Conservation (phyloP, 2,329 filamentous ascomycete species). For the Aspergillus amoenus region DNA sequence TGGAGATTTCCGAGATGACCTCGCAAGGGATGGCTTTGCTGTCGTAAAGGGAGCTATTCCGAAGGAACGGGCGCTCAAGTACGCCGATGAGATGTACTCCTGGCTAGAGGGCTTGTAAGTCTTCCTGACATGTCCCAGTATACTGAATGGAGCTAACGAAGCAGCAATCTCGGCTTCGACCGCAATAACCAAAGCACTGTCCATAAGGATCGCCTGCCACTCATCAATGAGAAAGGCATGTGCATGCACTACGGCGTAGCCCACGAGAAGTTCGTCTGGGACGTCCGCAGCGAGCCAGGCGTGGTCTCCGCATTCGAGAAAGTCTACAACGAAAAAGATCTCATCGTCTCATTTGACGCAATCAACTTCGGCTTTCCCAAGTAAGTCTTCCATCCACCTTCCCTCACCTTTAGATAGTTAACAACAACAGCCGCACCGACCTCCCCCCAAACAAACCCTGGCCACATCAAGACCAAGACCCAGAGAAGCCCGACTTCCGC, state of each 20-base stretch:
- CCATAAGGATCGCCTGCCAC: slow-evolving; percentile 34
- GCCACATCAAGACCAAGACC: slow-evolving; percentile 51
- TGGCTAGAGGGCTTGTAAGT: slow-evolving; percentile 27
- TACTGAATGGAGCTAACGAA: not conserved
- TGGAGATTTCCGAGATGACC: slow-evolving; percentile 26
- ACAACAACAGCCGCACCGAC: slow-evolving; percentile 1
- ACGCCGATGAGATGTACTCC: slow-evolving; percentile 24
- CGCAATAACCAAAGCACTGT: slow-evolving; percentile 36
- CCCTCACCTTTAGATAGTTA: not conserved
- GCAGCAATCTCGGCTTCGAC: slow-evolving; percentile 36
- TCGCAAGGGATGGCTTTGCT: slow-evolving; percentile 43
- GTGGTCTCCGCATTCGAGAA: slow-evolving; percentile 49
- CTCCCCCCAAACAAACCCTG: slow-evolving; percentile 39
- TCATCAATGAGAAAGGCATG: slow-evolving; percentile 52
- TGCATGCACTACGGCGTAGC: slow-evolving; percentile 48
- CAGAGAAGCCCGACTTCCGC: slow-evolving; percentile 47
- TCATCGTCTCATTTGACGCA: slow-evolving; percentile 53
- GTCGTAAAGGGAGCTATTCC: slow-evolving; percentile 51
- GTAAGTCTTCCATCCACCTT: slow-evolving; percentile 1
- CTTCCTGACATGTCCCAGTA: not conserved
- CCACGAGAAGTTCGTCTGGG: slow-evolving; percentile 53
- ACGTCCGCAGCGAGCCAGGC: slow-evolving; percentile 49
- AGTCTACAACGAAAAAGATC: slow-evolving; percentile 47
- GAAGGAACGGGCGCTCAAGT: slow-evolving; percentile 36
- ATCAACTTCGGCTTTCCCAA: slow-evolving; percentile 48